Base-by-base conservation (phyloP, 352 stramenopile genomes). In the Elongisporangium prolatum region DNA sequence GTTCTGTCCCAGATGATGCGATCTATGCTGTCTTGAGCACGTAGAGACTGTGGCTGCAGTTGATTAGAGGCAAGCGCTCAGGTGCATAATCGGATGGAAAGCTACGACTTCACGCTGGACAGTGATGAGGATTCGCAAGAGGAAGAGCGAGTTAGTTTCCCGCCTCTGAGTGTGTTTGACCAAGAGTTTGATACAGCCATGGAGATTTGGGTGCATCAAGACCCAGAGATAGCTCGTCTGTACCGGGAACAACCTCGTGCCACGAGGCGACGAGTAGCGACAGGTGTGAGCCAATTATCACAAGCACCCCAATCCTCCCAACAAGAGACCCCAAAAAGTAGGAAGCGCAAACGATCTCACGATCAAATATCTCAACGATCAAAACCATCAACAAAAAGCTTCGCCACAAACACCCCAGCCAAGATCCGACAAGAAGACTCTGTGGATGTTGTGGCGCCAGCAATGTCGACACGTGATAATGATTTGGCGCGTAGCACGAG, bases 151-250 rank as follows among this genome's bases (percentile, higher is more conserved):
- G 10, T 44, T 17, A 44, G 11, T 1, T 49, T 63, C 58, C 22
- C 28, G 40, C 50, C 51, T 5, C 59, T 88, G 54, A 59, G 75
- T 25, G 73, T 88, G 21, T 86, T 88, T 51, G 63, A 77, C 49
- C 78, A 88, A 59, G 78, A 86, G 52, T 88, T 86, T 52, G 78
- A 86, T 64, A 83, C 75, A 40, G 74, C 75, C 20, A 88, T 88
- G 74, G 61, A 83, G 59, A 84, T 86, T 50, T 73, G 80, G 62
- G 70, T 77, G 48, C 71, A 76, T 21, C 69, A 86, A 63, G 78
- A 88, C 52, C 57, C 71, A 13, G 71, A 60, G 50, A 70, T 86
- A 16, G 78, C 64, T 40, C 67, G 66, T 0, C 64, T 88, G 14
- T 75, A 68, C 44, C 58, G 63, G 16, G 71, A 79, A 22, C 63